Conservation (phyloP, 176 grass and related monocot genomes). For the Rhynchospora pubera region DNA sequence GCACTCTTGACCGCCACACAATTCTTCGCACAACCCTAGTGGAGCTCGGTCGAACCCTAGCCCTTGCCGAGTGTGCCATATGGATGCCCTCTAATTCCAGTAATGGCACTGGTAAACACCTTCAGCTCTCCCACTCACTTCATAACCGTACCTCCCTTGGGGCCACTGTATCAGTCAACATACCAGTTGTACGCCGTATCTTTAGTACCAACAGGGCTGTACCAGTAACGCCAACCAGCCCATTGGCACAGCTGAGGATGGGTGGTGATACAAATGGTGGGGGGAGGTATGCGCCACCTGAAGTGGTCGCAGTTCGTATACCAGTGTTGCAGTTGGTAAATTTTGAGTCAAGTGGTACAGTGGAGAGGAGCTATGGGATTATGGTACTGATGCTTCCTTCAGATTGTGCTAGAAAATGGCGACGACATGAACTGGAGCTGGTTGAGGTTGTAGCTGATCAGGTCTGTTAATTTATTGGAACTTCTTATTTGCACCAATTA, state of each 20-base stretch:
- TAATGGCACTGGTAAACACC: constrained; percentile 20
- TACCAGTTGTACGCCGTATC: constrained; percentile 26
- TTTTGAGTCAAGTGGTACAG: constrained; percentile 80
- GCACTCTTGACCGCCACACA: constrained; percentile 76
- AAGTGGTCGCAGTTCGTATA: constrained; percentile 74
- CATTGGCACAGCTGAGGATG: constrained; percentile 18
- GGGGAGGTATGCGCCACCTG: constrained; percentile 61
- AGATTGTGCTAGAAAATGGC: constrained; percentile 80
- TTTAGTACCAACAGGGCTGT: constrained; percentile 29
- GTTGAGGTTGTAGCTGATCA: constrained; percentile 94
- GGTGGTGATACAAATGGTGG: not conserved
- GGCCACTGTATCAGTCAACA: constrained; percentile 20
- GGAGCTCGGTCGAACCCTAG: constrained; percentile 59
- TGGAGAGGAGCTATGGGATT: constrained; percentile 78
- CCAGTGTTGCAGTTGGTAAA: constrained; percentile 81
- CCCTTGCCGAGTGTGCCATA: constrained; percentile 62
- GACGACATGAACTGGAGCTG: constrained; percentile 77
- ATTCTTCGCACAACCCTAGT: constrained; percentile 81
- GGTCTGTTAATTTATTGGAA: constrained; percentile 28
- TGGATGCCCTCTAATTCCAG: constrained; percentile 66
- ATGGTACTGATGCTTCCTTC: constrained; percentile 89
- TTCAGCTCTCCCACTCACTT: constrained; percentile 35
- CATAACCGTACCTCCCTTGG: constrained; percentile 21
- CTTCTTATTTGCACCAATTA: not conserved
- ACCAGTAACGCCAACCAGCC: constrained; percentile 22